These are phyloP conservation scores for Lactarius sp. DNA, from an alignment of 768 basidiomycete genomes.

Conservation along the genomic window DNA sequence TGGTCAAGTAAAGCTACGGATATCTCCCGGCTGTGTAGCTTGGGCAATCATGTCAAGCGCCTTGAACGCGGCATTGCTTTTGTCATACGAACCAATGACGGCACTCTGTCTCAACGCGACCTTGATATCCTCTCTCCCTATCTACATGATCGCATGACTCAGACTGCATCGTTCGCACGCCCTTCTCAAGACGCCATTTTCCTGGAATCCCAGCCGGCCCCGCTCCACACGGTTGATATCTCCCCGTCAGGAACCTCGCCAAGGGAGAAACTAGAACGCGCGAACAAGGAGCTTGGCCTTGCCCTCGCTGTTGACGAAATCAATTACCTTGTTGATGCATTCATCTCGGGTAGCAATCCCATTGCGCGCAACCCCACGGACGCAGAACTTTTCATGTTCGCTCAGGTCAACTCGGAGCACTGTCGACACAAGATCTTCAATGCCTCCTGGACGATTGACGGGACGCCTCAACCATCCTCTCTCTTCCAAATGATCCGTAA, in stretches of 20 bases:
- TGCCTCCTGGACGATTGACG: slow-evolving; percentile 91
- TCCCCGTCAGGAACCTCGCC: slow-evolving; percentile 39
- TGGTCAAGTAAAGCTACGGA: slow-evolving; percentile 99
- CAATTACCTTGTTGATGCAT: slow-evolving; percentile 82
- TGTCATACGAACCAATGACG: slow-evolving; percentile 47
- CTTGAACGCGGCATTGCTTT: slow-evolving; percentile 82
- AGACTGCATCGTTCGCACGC: slow-evolving; percentile 53
- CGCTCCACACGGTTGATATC: slow-evolving; percentile 70
- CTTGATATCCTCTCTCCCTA: slow-evolving; percentile 57
- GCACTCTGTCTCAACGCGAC: slow-evolving; percentile 41
- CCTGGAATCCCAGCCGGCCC: slow-evolving; percentile 53
- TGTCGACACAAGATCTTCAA: slow-evolving; percentile 99
- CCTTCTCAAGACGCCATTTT: slow-evolving; percentile 61
- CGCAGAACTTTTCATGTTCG: slow-evolving; percentile 99
- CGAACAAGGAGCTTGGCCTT: slow-evolving; percentile 83
- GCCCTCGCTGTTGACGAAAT: slow-evolving; percentile 89
- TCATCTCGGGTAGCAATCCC: slow-evolving; percentile 61
- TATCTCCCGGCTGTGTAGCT: slow-evolving; percentile 82
- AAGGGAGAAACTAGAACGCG: slow-evolving; percentile 57
- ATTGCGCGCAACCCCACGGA: slow-evolving; percentile 88
- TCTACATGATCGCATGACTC: slow-evolving; percentile 97
- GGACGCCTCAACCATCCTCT: slow-evolving; percentile 53
- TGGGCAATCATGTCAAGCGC: slow-evolving; percentile 65
- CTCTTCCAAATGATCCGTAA: slow-evolving; percentile 98
- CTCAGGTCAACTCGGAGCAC: slow-evolving; percentile 99